phyloP scores from a whole-genome alignment of 129 eudicot species.

The Gnaphalium uliginosum region DNA sequence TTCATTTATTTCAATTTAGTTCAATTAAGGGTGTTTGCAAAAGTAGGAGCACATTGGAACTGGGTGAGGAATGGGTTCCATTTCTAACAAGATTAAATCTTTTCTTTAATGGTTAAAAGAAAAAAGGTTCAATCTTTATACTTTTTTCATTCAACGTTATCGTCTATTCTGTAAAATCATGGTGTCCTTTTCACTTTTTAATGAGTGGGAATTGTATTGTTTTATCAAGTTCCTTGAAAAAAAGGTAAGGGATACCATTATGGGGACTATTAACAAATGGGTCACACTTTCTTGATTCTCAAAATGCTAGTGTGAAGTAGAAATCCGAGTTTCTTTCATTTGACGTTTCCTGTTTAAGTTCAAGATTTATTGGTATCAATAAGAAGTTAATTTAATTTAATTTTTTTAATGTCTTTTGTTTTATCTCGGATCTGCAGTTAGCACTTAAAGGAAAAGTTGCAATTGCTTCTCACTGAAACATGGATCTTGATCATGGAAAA shows the following conservation, averaged over 20 bases:
- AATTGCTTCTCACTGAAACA: constrained; percentile 22
- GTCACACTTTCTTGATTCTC: constrained; percentile 36
- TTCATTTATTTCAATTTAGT: constrained; percentile 12
- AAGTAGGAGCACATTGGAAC: constrained; percentile 30
- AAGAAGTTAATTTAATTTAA: background rate
- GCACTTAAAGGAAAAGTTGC: constrained; percentile 10
- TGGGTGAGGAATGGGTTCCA: constrained; percentile 41
- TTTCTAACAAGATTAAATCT: constrained; percentile 18
- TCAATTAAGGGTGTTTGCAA: constrained; percentile 22
- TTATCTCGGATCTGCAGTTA: constrained; percentile 47
- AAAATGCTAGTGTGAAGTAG: constrained; percentile 31
- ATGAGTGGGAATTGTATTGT: constrained; percentile 22
- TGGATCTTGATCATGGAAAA: constrained; percentile 60
- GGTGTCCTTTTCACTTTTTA: constrained; percentile 31
- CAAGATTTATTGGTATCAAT: constrained; percentile 9
- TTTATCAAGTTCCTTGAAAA: constrained; percentile 17
- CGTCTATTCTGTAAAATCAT: constrained; percentile 24
- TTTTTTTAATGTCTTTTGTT: constrained; percentile 23
- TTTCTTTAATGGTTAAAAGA: constrained; percentile 17
- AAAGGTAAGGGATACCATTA: constrained; percentile 42
- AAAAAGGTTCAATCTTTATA: constrained; percentile 24
- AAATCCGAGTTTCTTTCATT: constrained; percentile 23
- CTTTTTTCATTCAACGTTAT: constrained; percentile 21
- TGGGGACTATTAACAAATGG: constrained; percentile 31
- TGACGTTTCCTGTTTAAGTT: constrained; percentile 15